Evolutionary conservation across 129 eudicot genomes (phyloP), one percentile per base, ranked within the genome.

Genomic region (Flaveria brownii): DNA sequence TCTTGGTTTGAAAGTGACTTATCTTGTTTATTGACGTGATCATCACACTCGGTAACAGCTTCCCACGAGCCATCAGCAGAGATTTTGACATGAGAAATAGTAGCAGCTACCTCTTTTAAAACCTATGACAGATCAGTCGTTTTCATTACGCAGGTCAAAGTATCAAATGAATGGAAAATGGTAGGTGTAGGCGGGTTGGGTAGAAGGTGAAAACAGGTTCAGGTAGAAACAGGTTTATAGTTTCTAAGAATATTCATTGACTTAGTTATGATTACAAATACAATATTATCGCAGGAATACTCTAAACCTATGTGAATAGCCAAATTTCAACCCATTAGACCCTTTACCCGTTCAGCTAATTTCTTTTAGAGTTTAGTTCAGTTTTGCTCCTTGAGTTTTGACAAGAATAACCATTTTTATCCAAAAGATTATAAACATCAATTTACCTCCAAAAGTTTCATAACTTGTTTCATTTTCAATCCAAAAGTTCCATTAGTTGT

Each of bases 41-140:
- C 90, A 62, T 78, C 83, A 51, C 73, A 68, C 68, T 83, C 91
- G 2, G 66, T 66, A 74, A 81, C 77, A 49, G 85, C 85, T 68
- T 79, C 82, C 96, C 97, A 92, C 10, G 88, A 80, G 42, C 97
- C 97, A 47, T 92, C 97, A 13, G 89, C 85, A 28, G 89, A 86
- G 73, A 92, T 52, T n/a, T 68, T 82, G 51, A 92, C 87, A 55
- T 78, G 85, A 17, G 85, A 78, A 71, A 87, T 84, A 78, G 82
- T 74, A 72, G 22, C 85, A 7, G 81, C 88, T 20, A 86, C 88
- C 71, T 92, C 93, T 74, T 84, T 76, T 77, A 92, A 82, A 14
- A 87, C 87, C 97, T 92, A 73, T 12, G 57, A 68, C 73, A 26
- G 28, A 39, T 65, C 42, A 33, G 17, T 25, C 33, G 22, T 22